phyloP scores from a whole-genome alignment of 345 rosid genomes.

The Aquilaria sinensis region DNA sequence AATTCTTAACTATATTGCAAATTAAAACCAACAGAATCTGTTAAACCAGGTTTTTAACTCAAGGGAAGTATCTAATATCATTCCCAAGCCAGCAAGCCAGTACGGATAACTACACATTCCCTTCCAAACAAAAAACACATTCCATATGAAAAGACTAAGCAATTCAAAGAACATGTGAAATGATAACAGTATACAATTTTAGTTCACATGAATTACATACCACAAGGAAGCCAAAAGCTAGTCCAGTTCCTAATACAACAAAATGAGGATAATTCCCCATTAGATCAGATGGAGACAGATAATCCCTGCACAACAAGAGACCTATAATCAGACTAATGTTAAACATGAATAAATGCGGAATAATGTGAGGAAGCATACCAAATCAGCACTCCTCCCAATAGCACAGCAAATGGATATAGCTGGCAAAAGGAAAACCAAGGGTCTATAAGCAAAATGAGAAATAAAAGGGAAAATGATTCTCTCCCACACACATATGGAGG shows the following conservation, averaged over 20 bases:
- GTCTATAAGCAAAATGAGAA: slow-evolving; percentile 2
- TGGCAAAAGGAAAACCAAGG: slow-evolving; percentile 28
- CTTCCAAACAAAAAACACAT: no score
- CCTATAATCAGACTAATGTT: slow-evolving; percentile 11
- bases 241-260: slow-evolving; percentile 88
- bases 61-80: no score
- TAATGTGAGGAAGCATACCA: slow-evolving; percentile 45
- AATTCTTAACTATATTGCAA: no score
- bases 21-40: no score
- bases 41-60: no score
- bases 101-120: no score
- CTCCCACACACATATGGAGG: slow-evolving; percentile 5
- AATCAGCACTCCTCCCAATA: slow-evolving; percentile 70
- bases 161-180: no score
- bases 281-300: slow-evolving; percentile 74
- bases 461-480: no score
- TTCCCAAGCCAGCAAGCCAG: no score
- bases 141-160: no score
- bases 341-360: neutral
- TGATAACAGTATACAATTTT: no score
- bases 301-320: slow-evolving; percentile 47
- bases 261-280: slow-evolving; percentile 82
- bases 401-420: slow-evolving; percentile 76
- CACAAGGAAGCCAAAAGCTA: slow-evolving; percentile 98
- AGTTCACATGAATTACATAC: slow-evolving; percentile 30